Evolutionary conservation across 345 rosid genomes (phyloP), one percentile per base, ranked within the genome.

Genomic region (Chamaenerion angustifolium): DNA sequence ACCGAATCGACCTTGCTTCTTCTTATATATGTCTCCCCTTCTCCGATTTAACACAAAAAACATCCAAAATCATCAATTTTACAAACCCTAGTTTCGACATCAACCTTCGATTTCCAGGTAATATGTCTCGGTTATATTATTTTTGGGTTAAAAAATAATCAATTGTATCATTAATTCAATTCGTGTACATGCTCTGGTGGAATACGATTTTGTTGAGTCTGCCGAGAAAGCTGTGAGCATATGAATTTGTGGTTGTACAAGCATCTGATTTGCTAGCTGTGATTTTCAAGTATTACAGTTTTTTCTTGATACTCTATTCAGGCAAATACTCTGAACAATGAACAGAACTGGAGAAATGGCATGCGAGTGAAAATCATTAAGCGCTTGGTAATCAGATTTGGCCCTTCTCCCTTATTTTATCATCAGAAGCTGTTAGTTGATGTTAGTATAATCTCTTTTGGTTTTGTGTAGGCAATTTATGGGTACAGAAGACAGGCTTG

Each of bases 291-390:
- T 49, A n/a, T 55, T 27, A 44, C 25, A 42, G 7, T 11, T 11
- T 23, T 15, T 12, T 45, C 46, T n/a, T 21, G 56, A n/a, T 67
- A 60, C 17, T 48, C 64, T 75, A 62, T 66, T 58, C 70, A 90
- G 98, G 92, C 66, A 50, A 73, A 76, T 64, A 78, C 83, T 19
- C 62, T 90, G 55, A 86, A 86, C 59, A 64, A 86, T 68, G 87
- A 75, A 58, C 80, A 65, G 21, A 94, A 90, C 64, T 90, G 98
- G 95, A 78, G 98, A 77, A 83, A 81, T 67, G 98, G 98, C 47
- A 56, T 90, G 74, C 79, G 71, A 44, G 98, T 86, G 48, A 90
- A 80, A 70, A 85, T 75, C 73, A 83, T 81, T 40, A 83, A 73
- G 54, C 73, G 63, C 65, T 52, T 54, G 68, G 97, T 89, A 71